Conservation (phyloP, 2,329 filamentous ascomycete genomes). For the Achaetomium macrosporum region DNA sequence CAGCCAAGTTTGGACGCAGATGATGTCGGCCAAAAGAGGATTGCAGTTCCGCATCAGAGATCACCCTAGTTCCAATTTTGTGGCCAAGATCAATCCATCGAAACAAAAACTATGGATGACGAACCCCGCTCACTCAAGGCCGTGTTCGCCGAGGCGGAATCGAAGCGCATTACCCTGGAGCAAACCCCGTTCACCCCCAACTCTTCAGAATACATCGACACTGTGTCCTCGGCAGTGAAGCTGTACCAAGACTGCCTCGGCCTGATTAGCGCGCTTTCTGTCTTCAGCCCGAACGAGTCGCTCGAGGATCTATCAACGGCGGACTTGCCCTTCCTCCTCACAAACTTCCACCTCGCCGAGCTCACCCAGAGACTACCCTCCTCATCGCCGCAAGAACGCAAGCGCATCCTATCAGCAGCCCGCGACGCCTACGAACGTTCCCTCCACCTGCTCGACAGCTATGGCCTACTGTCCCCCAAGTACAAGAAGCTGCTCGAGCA, state of each 20-base stretch:
- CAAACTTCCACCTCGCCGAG: slow-evolving; percentile 74
- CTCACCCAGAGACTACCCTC: slow-evolving; percentile 63
- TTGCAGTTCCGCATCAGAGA: background rate
- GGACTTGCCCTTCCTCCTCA: slow-evolving; percentile 79
- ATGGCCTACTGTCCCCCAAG: slow-evolving; percentile 60
- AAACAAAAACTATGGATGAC: slow-evolving; percentile 31
- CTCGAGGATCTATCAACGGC: slow-evolving; percentile 79
- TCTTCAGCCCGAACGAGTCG: slow-evolving; percentile 88
- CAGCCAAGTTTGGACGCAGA: no score
- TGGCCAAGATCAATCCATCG: background rate
- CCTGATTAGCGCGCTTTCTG: slow-evolving; percentile 62
- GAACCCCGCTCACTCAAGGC: slow-evolving; percentile 46
- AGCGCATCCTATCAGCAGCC: slow-evolving; percentile 55
- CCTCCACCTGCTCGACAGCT: slow-evolving; percentile 69
- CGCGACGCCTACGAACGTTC: slow-evolving; percentile 72
- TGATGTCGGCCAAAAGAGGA: no score
- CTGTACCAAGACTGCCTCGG: slow-evolving; percentile 68
- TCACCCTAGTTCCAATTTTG: background rate
- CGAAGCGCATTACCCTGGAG: slow-evolving; percentile 53
- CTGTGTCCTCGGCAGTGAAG: slow-evolving; percentile 60
- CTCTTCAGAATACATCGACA: slow-evolving; percentile 59
- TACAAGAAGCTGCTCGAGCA: slow-evolving; percentile 65
- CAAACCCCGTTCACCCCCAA: slow-evolving; percentile 56
- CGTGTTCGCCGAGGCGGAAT: slow-evolving; percentile 46
- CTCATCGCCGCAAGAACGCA: slow-evolving; percentile 50